Percentiles rank a stretch among this genome's conserved stretches.
phyloP scores from a whole-genome alignment of 352 stramenopile genomes.

The Globisporangium viniferum region DNA sequence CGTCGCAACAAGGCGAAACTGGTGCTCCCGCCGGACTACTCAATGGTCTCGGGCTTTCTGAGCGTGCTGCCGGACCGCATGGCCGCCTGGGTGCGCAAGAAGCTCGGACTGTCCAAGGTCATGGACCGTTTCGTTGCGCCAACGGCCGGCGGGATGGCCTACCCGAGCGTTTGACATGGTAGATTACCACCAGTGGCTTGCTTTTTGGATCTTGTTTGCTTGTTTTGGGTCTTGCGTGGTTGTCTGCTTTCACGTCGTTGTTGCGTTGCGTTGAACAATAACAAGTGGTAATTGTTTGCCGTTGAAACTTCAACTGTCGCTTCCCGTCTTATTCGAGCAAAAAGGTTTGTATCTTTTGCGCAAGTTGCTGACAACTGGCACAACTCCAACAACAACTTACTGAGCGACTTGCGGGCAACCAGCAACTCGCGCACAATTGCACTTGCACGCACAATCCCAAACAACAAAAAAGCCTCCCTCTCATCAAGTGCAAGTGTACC shows the following conservation, averaged over 20 bases:
- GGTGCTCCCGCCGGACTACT: slow-evolving; percentile 16
- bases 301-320: not conserved
- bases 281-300: not conserved
- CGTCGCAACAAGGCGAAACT: slow-evolving; percentile 12
- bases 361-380: slow-evolving; percentile 1
- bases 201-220: no score
- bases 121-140: slow-evolving; percentile 15
- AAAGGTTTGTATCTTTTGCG: not conserved
- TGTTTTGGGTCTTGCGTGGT: no score
- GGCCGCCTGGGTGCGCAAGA: slow-evolving; percentile 15
- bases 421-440: not conserved
- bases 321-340: not conserved
- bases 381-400: not conserved
- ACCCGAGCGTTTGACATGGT: not conserved
- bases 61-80: not conserved
- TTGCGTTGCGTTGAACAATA: not conserved
- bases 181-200: no score
- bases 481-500: not conserved
- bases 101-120: slow-evolving; percentile 14
- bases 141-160: not conserved
- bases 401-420: not conserved
- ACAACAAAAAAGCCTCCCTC: not conserved
- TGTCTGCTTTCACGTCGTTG: not conserved
- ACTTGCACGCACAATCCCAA: not conserved
- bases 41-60: slow-evolving; percentile 13